Percentiles rank a stretch among this genome's conserved stretches.
Conservation (phyloP, 495 filamentous ascomycete genomes). For the Hyaloscypha finlandica region DNA sequence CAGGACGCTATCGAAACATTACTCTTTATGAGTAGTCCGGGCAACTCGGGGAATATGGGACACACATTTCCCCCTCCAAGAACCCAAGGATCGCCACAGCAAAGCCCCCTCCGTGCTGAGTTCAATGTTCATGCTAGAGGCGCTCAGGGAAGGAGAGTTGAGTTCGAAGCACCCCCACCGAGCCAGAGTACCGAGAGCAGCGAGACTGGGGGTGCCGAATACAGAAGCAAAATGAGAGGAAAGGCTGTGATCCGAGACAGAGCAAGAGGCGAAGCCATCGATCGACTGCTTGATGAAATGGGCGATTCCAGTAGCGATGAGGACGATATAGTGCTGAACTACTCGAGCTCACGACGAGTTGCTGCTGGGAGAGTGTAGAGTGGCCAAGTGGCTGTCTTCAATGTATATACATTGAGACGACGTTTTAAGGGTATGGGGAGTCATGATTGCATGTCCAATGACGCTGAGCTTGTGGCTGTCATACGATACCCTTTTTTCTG, state of each 20-base stretch:
- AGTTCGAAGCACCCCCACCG: constrained; percentile 35
- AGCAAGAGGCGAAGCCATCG: constrained; percentile 46
- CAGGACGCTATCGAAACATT: constrained; percentile 87
- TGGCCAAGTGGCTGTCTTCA: not conserved
- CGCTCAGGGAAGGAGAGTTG: constrained; percentile 35
- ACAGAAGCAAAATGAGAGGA: constrained; percentile 10
- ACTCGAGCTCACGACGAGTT: constrained; percentile 23
- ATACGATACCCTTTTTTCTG: constrained; percentile 15
- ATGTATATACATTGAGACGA: constrained; percentile 16
- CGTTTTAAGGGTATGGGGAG: constrained; percentile 16
- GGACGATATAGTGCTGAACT: constrained; percentile 31
- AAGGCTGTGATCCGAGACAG: not conserved
- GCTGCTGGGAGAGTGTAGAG: constrained; percentile 20
- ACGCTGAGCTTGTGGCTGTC: constrained; percentile 14
- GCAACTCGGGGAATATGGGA: constrained; percentile 61
- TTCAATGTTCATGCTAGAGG: constrained; percentile 28
- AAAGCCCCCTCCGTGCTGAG: constrained; percentile 31
- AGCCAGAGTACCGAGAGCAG: constrained; percentile 28
- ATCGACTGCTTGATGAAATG: constrained; percentile 55
- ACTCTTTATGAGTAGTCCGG: constrained; percentile 85
- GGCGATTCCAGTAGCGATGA: constrained; percentile 34
- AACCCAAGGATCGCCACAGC: constrained; percentile 37
- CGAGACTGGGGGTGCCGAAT: constrained; percentile 21
- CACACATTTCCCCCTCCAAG: constrained; percentile 45
- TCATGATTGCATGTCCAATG: constrained; percentile 16